Base-by-base conservation (phyloP, 345 rosid species). In the Rhodomyrtus tomentosa region DNA sequence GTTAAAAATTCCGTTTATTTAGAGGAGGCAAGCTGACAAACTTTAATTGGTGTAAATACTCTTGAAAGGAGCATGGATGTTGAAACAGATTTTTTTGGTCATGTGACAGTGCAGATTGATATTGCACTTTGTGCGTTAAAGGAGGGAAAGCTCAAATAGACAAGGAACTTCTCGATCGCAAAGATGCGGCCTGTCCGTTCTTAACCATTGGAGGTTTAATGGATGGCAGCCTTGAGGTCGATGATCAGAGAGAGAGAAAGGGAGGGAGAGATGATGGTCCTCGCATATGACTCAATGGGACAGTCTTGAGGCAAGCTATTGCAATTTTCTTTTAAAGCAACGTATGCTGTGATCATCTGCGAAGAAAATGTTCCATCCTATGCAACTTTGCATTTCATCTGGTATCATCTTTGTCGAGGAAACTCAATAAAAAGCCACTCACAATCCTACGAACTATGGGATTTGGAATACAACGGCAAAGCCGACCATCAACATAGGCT, bases 401-500 rank as follows among this genome's bases (percentile, higher is more conserved):
- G 27, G 83, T 81, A 50, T 90, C 93, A 74, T 62, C 91, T 87
- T 87, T 90, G 82, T 96, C 98, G 7, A 95, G 90, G 81, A 93
- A 93, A 88, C 97, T 96, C 88, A 94, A 86, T 81, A 96, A 82
- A 88, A 91, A 94, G 79, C 98, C 99, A 51, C 98, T 94, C 27
- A 95, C 98, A n/a, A 96, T 92, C 83, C 99, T 90, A 16, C 98
- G 91, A 21, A 94, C 95, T n/a, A 96, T 62, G n/a, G 95, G 98
- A 87, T 95, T 92, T 12, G 98, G 98, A 84, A 96, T 96, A 51
- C 88, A 87, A 10, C 98, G 95, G 82, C 99, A 95, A 79, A 95
- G 84, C 91, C 97, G 92, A 68, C 99, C 99, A 79, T 96, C 98
- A 22, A 95, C 88, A 86, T 96, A 96, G 11, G 99, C 98, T 21